Percentiles rank a stretch among this genome's conserved stretches.
phyloP scores from a whole-genome alignment of 2,329 filamentous ascomycete genomes.

The Plectosphaerella cucumerina region DNA sequence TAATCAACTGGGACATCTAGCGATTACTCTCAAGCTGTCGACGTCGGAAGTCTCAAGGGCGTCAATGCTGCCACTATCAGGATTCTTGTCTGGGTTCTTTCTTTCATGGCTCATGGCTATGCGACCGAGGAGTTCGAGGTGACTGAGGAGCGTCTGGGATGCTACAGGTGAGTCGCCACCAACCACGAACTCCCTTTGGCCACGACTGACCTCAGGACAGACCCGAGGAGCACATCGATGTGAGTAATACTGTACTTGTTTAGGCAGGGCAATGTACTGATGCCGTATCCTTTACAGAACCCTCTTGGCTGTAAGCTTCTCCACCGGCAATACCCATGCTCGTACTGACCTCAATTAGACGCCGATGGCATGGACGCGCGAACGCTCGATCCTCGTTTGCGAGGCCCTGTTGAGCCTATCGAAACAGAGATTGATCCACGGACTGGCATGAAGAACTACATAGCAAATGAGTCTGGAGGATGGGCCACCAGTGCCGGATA shows the following conservation, averaged over 20 bases:
- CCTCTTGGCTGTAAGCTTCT: constrained; percentile 59
- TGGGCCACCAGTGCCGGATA: constrained; percentile 92
- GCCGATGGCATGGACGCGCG: constrained; percentile 83
- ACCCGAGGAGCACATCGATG: constrained; percentile 67
- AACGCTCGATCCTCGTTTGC: constrained; percentile 74
- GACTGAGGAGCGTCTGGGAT: constrained; percentile 72
- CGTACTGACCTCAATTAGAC: constrained; percentile 27
- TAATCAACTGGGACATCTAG: constrained; percentile 40
- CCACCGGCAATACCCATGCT: too few species aligned
- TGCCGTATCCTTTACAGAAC: constrained; percentile 37
- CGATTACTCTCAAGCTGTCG: constrained; percentile 81
- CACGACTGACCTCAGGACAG: constrained; percentile 30
- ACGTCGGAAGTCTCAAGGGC: constrained; percentile 74
- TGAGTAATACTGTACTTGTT: neutral
- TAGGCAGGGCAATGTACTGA: neutral
- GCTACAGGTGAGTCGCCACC: constrained; percentile 43
- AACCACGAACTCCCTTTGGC: neutral
- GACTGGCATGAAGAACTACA: constrained; percentile 99
- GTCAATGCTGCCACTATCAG: constrained; percentile 75
- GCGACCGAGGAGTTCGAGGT: constrained; percentile 85
- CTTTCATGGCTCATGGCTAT: constrained; percentile 78
- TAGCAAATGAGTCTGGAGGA: constrained; percentile 79
- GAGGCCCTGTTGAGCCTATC: constrained; percentile 67
- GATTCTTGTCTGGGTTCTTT: constrained; percentile 74
- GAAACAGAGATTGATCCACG: constrained; percentile 70